Evolutionary conservation across 768 basidiomycete species (phyloP).

Genomic region (Holtermanniella nyarrowii): DNA sequence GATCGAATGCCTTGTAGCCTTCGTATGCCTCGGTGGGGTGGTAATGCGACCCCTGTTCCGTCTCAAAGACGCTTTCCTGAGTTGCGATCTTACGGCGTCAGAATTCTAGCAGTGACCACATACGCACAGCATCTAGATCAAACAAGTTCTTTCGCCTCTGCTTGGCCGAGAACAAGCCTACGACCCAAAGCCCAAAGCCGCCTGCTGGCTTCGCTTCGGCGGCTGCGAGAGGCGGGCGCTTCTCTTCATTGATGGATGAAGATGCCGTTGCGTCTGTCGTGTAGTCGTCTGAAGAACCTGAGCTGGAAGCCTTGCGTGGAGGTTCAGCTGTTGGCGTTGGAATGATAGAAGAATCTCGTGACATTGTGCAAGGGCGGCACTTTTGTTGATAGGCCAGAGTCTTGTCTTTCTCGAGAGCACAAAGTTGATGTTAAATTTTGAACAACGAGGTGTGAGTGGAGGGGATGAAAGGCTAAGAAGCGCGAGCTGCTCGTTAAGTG

Average conservation of each 20-base stretch:
- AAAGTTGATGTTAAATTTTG: no score
- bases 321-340: no score
- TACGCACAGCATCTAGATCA: neutral
- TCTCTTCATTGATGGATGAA: neutral
- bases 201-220: neutral
- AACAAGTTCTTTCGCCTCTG: neutral
- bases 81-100: slow-evolving; percentile 4
- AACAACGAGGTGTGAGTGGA: no score
- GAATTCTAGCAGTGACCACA: neutral
- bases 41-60: slow-evolving; percentile 10
- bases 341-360: no score
- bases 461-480: no score
- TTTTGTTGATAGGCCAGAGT: no score
- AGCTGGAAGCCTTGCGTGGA: no score
- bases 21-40: slow-evolving; percentile 37
- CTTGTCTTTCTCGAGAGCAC: no score
- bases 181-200: neutral
- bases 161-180: neutral
- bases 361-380: no score
- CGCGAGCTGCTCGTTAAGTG: no score
- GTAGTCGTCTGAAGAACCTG: no score
- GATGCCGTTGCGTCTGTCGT: neutral
- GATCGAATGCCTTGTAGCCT: slow-evolving; percentile 57
- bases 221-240: neutral
- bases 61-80: slow-evolving; percentile 13